phyloP scores from a whole-genome alignment of 768 basidiomycete species.

The Mycena crocata region DNA sequence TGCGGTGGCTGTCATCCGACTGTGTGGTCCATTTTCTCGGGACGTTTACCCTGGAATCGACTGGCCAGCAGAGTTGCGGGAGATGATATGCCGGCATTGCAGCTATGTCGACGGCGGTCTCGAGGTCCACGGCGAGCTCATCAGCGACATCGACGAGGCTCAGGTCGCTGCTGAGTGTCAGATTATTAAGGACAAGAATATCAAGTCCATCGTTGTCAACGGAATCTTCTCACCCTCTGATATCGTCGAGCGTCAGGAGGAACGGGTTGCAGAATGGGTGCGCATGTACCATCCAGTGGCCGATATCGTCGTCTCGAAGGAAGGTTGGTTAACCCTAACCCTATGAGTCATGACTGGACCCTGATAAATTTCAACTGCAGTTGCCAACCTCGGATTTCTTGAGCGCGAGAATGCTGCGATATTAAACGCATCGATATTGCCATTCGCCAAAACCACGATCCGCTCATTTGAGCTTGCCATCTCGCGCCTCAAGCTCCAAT shows the following conservation, averaged over 20 bases:
- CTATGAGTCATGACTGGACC: too few relatives aligned
- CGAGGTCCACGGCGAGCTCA: slow-evolving; percentile 61
- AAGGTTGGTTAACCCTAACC: slow-evolving; percentile 36
- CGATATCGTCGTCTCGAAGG: slow-evolving; percentile 58
- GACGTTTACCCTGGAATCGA: slow-evolving; percentile 66
- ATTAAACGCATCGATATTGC: slow-evolving; percentile 67
- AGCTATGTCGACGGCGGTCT: slow-evolving; percentile 45
- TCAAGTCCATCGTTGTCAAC: slow-evolving; percentile 54
- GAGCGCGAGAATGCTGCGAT: slow-evolving; percentile 72
- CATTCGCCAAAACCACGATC: slow-evolving; percentile 63
- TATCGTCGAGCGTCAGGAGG: slow-evolving; percentile 57
- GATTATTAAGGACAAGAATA: slow-evolving; percentile 45
- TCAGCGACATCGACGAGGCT: slow-evolving; percentile 48
- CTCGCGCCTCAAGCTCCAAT: slow-evolving; percentile 51
- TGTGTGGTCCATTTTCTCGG: slow-evolving; percentile 64
- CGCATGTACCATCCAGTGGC: slow-evolving; percentile 48
- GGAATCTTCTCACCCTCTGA: slow-evolving; percentile 65
- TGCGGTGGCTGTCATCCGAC: slow-evolving; percentile 66
- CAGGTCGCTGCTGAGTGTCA: slow-evolving; percentile 55
- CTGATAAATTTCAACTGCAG: too few relatives aligned
- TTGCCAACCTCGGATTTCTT: slow-evolving; percentile 63
- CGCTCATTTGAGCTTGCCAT: slow-evolving; percentile 60
- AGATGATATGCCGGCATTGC: slow-evolving; percentile 49
- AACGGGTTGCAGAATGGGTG: slow-evolving; percentile 56
- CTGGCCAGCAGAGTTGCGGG: slow-evolving; percentile 59